Conservation (phyloP, 2,329 filamentous ascomycete genomes). For the Cytospora paraplurivora region DNA sequence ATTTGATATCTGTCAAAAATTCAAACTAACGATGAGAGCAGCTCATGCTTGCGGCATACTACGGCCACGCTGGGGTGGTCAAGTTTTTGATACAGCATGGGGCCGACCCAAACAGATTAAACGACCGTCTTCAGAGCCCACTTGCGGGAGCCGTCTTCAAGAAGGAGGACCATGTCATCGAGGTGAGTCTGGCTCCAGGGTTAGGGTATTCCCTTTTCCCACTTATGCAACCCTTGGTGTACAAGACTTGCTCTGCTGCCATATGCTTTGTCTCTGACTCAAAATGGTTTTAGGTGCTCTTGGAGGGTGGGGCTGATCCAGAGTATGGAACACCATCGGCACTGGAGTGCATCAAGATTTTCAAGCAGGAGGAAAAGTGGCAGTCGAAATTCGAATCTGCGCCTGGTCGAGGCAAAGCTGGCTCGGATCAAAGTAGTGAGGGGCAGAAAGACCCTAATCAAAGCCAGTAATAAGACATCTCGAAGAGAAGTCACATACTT, state of each 20-base stretch:
- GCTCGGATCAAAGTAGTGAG: background rate
- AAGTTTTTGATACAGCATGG: conserved; percentile 62
- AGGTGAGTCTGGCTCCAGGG: conserved; percentile 42
- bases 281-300: conserved; percentile 41
- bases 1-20: background rate
- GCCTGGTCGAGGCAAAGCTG: conserved; percentile 49
- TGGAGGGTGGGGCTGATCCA: conserved; percentile 57
- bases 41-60: conserved; percentile 74
- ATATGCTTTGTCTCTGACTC: background rate
- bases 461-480: too few species aligned
- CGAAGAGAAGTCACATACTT: too few species aligned
- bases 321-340: conserved; percentile 54
- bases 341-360: conserved; percentile 51
- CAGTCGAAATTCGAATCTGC: conserved; percentile 51
- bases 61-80: conserved; percentile 65
- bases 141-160: conserved; percentile 75
- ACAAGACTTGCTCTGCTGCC: background rate
- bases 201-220: background rate
- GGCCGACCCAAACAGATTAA: conserved; percentile 68
- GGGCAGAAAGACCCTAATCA: background rate
- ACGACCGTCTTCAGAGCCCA: conserved; percentile 68
- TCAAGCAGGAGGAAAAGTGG: conserved; percentile 56
- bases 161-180: conserved; percentile 65
- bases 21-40: conserved; percentile 33
- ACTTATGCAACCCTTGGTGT: too few species aligned